These are phyloP conservation scores for Nyssa sinensis DNA, from an alignment of 148 eudicot genomes.

Conservation along the genomic window DNA sequence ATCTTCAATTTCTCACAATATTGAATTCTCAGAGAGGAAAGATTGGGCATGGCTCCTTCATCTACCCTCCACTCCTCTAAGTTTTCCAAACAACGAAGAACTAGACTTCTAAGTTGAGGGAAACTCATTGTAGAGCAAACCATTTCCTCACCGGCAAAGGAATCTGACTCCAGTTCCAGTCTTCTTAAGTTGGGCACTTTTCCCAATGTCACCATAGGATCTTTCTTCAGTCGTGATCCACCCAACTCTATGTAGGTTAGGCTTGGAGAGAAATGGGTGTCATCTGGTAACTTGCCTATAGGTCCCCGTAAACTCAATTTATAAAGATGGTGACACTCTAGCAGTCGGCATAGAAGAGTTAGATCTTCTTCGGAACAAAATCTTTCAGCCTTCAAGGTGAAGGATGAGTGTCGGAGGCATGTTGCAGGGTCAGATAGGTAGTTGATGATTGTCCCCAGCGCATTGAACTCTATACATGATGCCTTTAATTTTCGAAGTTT, in stretches of 20 bases:
- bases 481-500: constrained; percentile 30
- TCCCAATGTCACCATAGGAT: constrained; percentile 40
- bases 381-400: not conserved
- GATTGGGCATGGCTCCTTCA: constrained; percentile 22
- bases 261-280: not conserved
- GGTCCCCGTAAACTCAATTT: constrained; percentile 27
- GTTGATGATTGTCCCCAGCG: constrained; percentile 15
- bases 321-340: constrained; percentile 23
- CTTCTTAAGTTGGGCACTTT: constrained; percentile 31
- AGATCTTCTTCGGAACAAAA: constrained; percentile 19
- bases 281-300: constrained; percentile 5
- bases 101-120: constrained; percentile 18
- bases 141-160: constrained; percentile 35
- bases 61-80: constrained; percentile 19
- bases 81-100: not conserved
- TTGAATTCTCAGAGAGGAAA: not conserved
- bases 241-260: constrained; percentile 14
- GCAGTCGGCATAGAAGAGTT: constrained; percentile 5
- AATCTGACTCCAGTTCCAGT: constrained; percentile 28
- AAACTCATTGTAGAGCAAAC: constrained; percentile 37
- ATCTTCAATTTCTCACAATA: constrained; percentile 12
- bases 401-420: constrained; percentile 11
- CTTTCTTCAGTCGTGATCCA: constrained; percentile 25
- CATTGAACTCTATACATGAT: constrained; percentile 20
- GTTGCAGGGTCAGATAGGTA: not conserved